Percentiles rank a stretch among this genome's conserved stretches.
Evolutionary conservation across 805 yeast species (phyloP).

Genomic region (Tetrapisispora arboricola): DNA sequence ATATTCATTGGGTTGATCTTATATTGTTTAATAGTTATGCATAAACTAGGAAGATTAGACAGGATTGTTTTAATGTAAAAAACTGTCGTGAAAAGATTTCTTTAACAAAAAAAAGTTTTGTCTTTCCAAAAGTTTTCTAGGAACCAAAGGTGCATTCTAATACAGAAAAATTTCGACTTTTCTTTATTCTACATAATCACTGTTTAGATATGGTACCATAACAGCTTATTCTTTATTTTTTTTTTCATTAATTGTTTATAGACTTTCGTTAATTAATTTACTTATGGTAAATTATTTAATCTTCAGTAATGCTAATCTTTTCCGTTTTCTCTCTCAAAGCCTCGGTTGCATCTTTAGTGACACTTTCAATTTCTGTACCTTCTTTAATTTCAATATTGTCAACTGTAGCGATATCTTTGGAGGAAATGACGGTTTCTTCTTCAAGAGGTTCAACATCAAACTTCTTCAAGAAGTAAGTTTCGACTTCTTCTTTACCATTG

Average conservation of each 20-base stretch:
- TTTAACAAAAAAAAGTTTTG: no score
- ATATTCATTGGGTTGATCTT: no score
- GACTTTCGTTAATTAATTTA: no score
- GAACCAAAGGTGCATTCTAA: no score
- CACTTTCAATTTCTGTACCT: conserved; percentile 43
- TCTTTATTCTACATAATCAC: no score
- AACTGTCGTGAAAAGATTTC: no score
- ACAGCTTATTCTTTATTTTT: no score
- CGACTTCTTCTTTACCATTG: conserved; percentile 64
- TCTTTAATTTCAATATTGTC: conserved; percentile 32
- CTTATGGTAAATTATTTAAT: background rate
- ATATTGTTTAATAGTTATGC: background rate
- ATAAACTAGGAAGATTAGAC: background rate
- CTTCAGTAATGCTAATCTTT: conserved; percentile 10
- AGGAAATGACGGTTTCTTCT: conserved; percentile 37
- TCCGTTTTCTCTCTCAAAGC: conserved; percentile 27
- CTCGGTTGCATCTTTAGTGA: conserved; percentile 39
- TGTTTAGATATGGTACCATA: no score
- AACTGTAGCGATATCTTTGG: conserved; percentile 31
- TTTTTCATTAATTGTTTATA: no score
- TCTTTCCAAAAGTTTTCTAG: no score
- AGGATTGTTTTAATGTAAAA: background rate
- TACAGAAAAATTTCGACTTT: no score
- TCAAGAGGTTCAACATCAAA: conserved; percentile 56
- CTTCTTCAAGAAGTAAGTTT: conserved; percentile 62